A percentile compares a stretch with the other conserved stretches of the same genome.
Evolutionary conservation across 1,284 basidiomycete genomes (phyloP).

Genomic region (Chalciporus sp.): DNA sequence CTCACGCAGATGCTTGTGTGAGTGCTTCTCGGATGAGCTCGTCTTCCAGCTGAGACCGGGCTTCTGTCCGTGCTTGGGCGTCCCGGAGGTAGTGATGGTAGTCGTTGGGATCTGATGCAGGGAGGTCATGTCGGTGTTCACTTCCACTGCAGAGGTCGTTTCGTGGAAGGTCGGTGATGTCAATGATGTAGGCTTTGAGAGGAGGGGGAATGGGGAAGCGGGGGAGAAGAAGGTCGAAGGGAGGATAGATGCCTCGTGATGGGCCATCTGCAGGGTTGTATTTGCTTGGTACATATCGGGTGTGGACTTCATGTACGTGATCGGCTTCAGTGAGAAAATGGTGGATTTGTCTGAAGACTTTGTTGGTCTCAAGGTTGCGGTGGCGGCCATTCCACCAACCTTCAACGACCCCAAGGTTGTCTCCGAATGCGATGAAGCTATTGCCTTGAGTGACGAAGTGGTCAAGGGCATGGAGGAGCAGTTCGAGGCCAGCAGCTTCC

Average conservation of each 20-base stretch:
- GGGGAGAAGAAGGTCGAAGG: constrained; percentile 17
- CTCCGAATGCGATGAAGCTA: constrained; percentile 30
- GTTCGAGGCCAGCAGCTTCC: constrained; percentile 21
- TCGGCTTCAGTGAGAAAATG: background rate
- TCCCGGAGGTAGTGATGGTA: no score
- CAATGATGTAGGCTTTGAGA: background rate
- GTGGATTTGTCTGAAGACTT: constrained; percentile 28
- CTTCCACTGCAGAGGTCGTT: no score
- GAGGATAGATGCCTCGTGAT: constrained; percentile 16
- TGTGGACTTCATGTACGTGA: constrained; percentile 21
- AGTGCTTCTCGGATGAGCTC: no score
- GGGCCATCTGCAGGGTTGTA: constrained; percentile 26
- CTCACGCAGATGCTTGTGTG: no score
- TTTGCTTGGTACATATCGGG: constrained; percentile 32
- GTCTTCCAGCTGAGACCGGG: no score
- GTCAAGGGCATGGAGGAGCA: constrained; percentile 15
- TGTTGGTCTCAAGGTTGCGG: constrained; percentile 27
- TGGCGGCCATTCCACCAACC: constrained; percentile 43
- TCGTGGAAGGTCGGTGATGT: background rate
- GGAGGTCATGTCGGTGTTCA: no score
- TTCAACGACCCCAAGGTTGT: constrained; percentile 43
- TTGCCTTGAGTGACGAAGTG: no score
- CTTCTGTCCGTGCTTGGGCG: no score
- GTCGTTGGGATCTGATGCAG: no score
- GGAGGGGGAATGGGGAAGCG: constrained; percentile 12